Percentiles rank a stretch among this genome's conserved stretches.
Evolutionary conservation across 148 eudicot genomes (phyloP).

Genomic region (Chenopodium berlandieri): DNA sequence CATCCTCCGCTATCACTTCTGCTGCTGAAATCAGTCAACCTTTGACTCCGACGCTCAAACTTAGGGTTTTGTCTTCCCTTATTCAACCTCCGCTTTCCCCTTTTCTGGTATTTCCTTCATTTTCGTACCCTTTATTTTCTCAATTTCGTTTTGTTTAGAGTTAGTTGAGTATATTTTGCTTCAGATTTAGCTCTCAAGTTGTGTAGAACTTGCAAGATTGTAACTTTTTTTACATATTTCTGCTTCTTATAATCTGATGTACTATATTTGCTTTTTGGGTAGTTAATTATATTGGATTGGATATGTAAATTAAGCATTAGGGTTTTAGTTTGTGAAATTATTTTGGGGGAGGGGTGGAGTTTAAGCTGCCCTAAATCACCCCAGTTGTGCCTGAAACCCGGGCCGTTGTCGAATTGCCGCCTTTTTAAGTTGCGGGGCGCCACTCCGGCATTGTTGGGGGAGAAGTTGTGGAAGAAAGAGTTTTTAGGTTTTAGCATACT

Average conservation of each 20-base stretch:
- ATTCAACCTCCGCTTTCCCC: too few species aligned
- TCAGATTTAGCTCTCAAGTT: background rate
- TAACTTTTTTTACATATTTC: background rate
- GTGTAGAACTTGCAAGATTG: background rate
- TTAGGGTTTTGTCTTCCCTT: constrained; percentile 13
- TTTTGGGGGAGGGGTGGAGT: too few species aligned
- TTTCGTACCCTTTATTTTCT: background rate
- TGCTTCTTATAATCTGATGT: too few species aligned
- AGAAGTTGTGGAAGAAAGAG: background rate
- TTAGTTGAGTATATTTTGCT: background rate
- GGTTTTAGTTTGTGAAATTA: background rate
- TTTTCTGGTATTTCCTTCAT: constrained; percentile 7
- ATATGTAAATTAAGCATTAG: background rate
- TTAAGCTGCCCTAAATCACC: too few species aligned
- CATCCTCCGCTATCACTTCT: too few species aligned
- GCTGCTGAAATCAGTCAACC: background rate
- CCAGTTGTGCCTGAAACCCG: too few species aligned
- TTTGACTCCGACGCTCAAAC: background rate
- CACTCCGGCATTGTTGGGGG: background rate
- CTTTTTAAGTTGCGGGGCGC: background rate
- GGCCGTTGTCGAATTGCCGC: background rate
- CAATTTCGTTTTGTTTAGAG: background rate
- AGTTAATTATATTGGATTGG: too few species aligned
- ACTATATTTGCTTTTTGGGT: too few species aligned
- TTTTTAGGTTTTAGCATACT: background rate